These are phyloP conservation scores for Pythium myriotylum DNA, from an alignment of 352 stramenopile species.

Conservation along the genomic window DNA sequence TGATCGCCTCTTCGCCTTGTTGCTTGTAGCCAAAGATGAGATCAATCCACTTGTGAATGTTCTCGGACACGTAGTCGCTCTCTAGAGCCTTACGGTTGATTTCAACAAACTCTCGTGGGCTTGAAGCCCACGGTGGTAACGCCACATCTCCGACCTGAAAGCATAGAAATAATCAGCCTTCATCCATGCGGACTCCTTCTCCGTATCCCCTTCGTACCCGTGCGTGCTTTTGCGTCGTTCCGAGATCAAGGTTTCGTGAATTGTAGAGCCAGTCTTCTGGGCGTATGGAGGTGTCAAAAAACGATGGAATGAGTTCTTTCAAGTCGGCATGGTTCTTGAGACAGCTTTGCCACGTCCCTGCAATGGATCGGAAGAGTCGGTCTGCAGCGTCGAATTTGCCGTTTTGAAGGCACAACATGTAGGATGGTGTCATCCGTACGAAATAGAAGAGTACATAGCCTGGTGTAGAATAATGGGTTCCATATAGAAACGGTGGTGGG, in stretches of 20 bases:
- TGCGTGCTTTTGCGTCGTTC: constrained; percentile 81
- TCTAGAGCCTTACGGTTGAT: constrained; percentile 75
- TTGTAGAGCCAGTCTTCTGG: constrained; percentile 95
- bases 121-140: constrained; percentile 94
- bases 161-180: constrained; percentile 5
- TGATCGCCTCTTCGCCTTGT: constrained; percentile 65
- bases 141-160: constrained; percentile 92
- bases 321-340: constrained; percentile 92
- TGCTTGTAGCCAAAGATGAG: constrained; percentile 86
- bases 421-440: constrained; percentile 95
- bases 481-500: constrained; percentile 96
- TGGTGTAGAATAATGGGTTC: constrained; percentile 91
- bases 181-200: neutral
- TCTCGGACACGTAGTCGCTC: constrained; percentile 67
- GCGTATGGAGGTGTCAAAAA: constrained; percentile 90
- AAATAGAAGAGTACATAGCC: constrained; percentile 99
- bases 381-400: constrained; percentile 99
- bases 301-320: constrained; percentile 99
- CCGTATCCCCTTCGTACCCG: constrained; percentile 10
- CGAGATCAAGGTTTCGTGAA: constrained; percentile 94
- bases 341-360: constrained; percentile 90
- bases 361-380: constrained; percentile 95
- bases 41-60: constrained; percentile 86
- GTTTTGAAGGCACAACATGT: constrained; percentile 96
- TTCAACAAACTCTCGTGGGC: constrained; percentile 76